Evolutionary conservation across 2,329 filamentous ascomycete genomes (phyloP).

Genomic region (Aspergillus oerlinghausenensis): DNA sequence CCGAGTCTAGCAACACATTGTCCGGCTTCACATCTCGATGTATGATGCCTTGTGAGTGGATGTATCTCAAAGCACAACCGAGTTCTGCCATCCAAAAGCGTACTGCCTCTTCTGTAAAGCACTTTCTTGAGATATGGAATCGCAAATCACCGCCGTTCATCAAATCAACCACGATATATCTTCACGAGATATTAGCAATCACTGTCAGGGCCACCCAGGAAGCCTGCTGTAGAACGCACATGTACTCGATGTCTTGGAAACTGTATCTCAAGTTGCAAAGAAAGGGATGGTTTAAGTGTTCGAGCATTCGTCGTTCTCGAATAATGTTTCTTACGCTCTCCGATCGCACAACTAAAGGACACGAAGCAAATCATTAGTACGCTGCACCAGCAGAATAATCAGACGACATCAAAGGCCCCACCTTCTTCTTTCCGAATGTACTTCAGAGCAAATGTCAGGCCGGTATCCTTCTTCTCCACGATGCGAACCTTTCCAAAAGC

Average conservation of each 20-base stretch:
- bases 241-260: conserved; percentile 98
- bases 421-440: conserved; percentile 99
- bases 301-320: conserved; percentile 93
- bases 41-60: conserved; percentile 81
- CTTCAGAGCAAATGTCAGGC: conserved; percentile 90
- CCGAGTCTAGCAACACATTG: conserved; percentile 80
- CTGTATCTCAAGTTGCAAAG: conserved; percentile 98
- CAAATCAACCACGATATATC: conserved; percentile 90
- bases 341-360: conserved; percentile 75
- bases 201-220: background rate
- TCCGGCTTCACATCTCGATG: conserved; percentile 90
- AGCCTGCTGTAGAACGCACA: conserved; percentile 54
- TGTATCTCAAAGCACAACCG: conserved; percentile 82
- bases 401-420: conserved; percentile 9
- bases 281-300: conserved; percentile 96
- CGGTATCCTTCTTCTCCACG: conserved; percentile 94
- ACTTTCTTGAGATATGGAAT: conserved; percentile 97
- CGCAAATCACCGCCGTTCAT: conserved; percentile 97
- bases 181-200: conserved; percentile 34
- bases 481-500: conserved; percentile 99
- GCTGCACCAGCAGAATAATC: background rate
- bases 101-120: conserved; percentile 94
- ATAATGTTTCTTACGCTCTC: conserved; percentile 99
- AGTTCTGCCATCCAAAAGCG: conserved; percentile 96
- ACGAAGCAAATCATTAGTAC: conserved; percentile 21